These are phyloP conservation scores for Solanum chacoense DNA, from an alignment of 305 asterid species.

Conservation along the genomic window DNA sequence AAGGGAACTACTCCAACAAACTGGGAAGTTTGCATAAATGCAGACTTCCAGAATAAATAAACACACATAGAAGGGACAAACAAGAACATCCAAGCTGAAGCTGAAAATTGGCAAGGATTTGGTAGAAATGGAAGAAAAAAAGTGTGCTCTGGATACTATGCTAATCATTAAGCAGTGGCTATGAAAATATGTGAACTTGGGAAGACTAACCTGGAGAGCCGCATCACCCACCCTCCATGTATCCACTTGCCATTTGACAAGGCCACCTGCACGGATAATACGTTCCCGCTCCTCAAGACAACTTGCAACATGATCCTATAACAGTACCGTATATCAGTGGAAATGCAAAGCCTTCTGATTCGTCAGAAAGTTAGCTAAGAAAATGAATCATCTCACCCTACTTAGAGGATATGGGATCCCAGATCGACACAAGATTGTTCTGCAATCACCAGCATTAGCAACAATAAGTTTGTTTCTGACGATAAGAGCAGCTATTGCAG, in stretches of 20 bases:
- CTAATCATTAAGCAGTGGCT: background rate
- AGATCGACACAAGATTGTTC: constrained; percentile 65
- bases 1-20: background rate
- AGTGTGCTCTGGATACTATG: background rate
- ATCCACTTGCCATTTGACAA: constrained; percentile 79
- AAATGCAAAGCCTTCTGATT: background rate
- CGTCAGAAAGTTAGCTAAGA: background rate
- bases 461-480: constrained; percentile 62
- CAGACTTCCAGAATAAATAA: background rate
- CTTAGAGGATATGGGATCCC: constrained; percentile 67
- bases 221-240: constrained; percentile 95
- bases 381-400: constrained; percentile 48
- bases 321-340: constrained; percentile 14
- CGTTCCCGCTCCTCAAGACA: constrained; percentile 85
- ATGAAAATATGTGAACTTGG: background rate
- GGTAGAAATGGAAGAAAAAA: background rate
- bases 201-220: constrained; percentile 75
- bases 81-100: background rate
- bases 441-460: constrained; percentile 98
- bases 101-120: background rate
- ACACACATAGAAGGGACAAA: background rate
- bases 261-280: constrained; percentile 52
- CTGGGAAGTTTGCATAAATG: background rate
- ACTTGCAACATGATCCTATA: constrained; percentile 93
- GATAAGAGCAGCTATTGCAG: constrained; percentile 71